phyloP scores from a whole-genome alignment of 2,329 filamentous ascomycete species.

The Lecanicillium sp. region DNA sequence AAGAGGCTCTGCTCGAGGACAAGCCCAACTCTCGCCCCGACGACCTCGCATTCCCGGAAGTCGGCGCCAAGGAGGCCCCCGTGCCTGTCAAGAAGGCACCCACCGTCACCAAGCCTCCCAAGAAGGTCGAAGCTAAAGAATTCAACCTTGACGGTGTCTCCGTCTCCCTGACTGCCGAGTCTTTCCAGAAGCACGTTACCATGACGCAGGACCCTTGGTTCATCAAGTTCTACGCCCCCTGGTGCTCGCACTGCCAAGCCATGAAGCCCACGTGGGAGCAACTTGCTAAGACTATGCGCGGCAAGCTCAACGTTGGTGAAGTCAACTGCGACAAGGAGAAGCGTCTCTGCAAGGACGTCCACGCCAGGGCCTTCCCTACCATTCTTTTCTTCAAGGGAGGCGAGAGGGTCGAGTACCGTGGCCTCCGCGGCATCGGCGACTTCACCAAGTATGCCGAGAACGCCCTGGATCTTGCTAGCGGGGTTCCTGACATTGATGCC shows the following conservation, averaged over 20 bases:
- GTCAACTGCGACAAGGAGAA: constrained; percentile 89
- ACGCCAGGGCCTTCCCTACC: constrained; percentile 75
- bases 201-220: constrained; percentile 92
- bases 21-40: constrained; percentile 74
- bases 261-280: constrained; percentile 87
- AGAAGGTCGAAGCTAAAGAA: constrained; percentile 14
- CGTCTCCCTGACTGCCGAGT: constrained; percentile 71
- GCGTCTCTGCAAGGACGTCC: constrained; percentile 86
- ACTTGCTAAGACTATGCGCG: constrained; percentile 86
- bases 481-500: constrained; percentile 75
- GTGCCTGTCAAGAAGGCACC: constrained; percentile 16
- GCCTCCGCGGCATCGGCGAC: constrained; percentile 86
- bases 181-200: constrained; percentile 79
- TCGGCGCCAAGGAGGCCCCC: constrained; percentile 52
- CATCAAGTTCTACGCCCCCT: constrained; percentile 96
- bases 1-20: constrained; percentile 68
- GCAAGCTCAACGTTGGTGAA: constrained; percentile 84
- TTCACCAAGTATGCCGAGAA: constrained; percentile 82
- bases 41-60: constrained; percentile 61
- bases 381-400: constrained; percentile 88
- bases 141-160: constrained; percentile 69
- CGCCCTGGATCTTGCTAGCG: constrained; percentile 68
- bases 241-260: constrained; percentile 93
- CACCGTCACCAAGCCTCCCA: constrained; percentile 16
- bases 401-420: constrained; percentile 88